Evolutionary conservation across 768 basidiomycete genomes (phyloP).

Genomic region (Psilocybe subaeruginosa): DNA sequence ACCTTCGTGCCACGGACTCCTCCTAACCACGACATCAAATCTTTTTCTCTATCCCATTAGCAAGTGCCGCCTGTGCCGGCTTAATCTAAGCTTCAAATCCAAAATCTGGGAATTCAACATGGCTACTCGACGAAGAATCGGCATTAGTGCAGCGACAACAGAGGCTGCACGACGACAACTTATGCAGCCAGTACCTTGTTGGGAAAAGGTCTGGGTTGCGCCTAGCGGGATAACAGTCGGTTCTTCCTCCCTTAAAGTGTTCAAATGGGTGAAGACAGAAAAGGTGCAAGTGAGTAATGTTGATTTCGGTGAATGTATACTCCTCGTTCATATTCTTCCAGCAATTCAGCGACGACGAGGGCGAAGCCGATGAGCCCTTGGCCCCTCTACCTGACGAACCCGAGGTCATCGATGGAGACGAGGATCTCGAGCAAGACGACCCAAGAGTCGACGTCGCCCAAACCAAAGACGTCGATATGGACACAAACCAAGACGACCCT

Average conservation of each 20-base stretch:
- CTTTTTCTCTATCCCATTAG: neutral
- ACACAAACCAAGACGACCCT: constrained; percentile 44
- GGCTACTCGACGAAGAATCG: constrained; percentile 77
- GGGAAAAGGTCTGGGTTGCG: constrained; percentile 78
- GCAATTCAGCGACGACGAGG: constrained; percentile 91
- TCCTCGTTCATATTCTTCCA: constrained; percentile 30
- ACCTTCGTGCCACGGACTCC: no score
- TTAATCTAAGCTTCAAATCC: neutral
- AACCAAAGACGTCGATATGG: constrained; percentile 36
- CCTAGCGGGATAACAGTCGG: constrained; percentile 58
- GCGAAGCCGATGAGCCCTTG: constrained; percentile 76
- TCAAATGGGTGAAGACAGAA: constrained; percentile 82
- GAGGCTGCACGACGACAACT: constrained; percentile 82
- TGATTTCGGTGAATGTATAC: neutral
- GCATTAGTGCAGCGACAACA: constrained; percentile 74
- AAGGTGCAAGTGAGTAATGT: constrained; percentile 65
- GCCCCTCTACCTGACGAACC: constrained; percentile 80
- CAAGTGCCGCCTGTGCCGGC: no score
- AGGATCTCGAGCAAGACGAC: constrained; percentile 78
- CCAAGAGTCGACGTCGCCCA: constrained; percentile 40
- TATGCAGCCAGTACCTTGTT: constrained; percentile 89
- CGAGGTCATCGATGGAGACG: constrained; percentile 75
- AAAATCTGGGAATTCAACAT: constrained; percentile 35
- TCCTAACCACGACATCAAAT: no score
- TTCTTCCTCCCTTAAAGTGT: constrained; percentile 61